Evolutionary conservation across 495 filamentous ascomycete genomes (phyloP), one percentile per base, ranked within the genome.

Genomic region (Aspergillus egyptiacus): DNA sequence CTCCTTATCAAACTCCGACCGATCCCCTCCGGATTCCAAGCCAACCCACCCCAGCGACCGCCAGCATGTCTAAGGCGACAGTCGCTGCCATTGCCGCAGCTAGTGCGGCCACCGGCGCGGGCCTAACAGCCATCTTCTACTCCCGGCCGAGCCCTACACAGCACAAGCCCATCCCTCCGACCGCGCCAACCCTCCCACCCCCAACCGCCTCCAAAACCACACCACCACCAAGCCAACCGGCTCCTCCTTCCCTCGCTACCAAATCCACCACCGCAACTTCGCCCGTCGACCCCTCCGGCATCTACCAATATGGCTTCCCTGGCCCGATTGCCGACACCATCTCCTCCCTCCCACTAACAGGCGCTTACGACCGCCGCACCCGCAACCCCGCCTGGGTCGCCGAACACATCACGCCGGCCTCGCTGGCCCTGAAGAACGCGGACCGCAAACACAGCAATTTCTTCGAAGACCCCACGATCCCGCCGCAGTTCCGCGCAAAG

Each of bases 221-320:
- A 22, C 47, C 60, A 17, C 56, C 68, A n/a, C 51, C 65, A n/a
- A n/a, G n/a, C 49, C 69, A 60, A 51, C 57, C 63, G 54, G 66
- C 61, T 40, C 51, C 59, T 11, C 70, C 75, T 23, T 62, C 66
- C 2, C 62, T 72, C 39, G 60, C 65, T 34, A 37, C 59, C 51
- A 73, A 76, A 58, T 56, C 59, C 38, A 30, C 64, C 37, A 41
- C 58, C 33, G 50, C 62, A 25, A 34, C 58, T 35, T 54, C 65
- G 25, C 85, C 81, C 15, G 89, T 96, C 60, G 79, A 97, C 67
- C 91, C 93, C 1, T 71, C 86, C 1, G 93, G 91, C 14, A 75
- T 98, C 58, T 91, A 95, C 66, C 84, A 96, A 64, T 98, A 98
- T 69, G 93, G 94, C 57, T 97, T 97, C 71, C 91, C 93, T 1